These are phyloP conservation scores for Rhodotorula sp. DNA, from an alignment of 1,284 basidiomycete species.

Conservation along the genomic window DNA sequence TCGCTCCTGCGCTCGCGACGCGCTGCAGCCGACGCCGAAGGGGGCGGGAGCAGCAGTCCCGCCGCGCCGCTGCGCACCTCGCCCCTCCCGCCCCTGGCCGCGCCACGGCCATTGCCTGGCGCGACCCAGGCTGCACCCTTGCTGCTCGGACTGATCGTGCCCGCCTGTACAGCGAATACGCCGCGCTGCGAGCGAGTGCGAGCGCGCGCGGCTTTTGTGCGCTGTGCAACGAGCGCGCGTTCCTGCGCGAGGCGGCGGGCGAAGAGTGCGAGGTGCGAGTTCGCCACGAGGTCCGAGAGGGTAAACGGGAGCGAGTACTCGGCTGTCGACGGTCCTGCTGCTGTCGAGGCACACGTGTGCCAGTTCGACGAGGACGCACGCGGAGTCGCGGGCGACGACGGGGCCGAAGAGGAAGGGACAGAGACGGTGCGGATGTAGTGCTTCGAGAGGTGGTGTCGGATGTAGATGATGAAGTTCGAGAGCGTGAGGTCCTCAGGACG, in stretches of 20 bases:
- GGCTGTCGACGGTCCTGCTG: not conserved
- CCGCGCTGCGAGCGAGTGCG: conserved; percentile 38
- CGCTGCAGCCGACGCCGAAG: not conserved
- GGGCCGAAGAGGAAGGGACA: not conserved
- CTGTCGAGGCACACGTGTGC: not conserved
- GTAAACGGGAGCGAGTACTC: conserved; percentile 25
- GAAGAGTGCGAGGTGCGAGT: conserved; percentile 14
- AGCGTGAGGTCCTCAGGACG: conserved; percentile 17
- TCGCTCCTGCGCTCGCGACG: not conserved
- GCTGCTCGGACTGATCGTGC: no score
- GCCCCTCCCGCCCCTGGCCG: not conserved
- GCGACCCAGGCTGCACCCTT: conserved; percentile 1
- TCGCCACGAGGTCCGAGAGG: conserved; percentile 6
- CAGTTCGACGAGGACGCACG: not conserved
- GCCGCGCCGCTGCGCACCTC: not conserved
- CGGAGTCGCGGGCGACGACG: not conserved
- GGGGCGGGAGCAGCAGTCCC: conserved; percentile 8
- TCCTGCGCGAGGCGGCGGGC: conserved; percentile 32
- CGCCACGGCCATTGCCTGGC: not conserved
- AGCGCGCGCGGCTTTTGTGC: conserved; percentile 49
- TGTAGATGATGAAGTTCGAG: conserved; percentile 29
- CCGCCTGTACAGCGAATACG: no score
- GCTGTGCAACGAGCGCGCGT: conserved; percentile 36
- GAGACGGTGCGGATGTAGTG: not conserved
- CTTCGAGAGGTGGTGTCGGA: conserved; percentile 21